Conservation (phyloP, 345 rosid species). For the Clarkia xantiana region DNA sequence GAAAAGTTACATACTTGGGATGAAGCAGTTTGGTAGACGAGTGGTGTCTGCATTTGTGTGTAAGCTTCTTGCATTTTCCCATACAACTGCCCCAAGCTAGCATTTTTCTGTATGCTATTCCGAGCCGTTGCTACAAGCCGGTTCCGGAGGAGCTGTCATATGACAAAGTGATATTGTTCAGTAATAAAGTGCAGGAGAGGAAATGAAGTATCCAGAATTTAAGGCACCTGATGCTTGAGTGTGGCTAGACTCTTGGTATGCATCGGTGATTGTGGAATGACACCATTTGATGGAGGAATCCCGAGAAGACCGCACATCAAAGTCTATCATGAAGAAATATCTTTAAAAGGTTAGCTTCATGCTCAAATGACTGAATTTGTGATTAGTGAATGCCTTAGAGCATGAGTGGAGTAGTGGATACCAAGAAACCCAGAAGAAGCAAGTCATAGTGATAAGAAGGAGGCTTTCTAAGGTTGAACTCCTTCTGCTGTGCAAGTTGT, state of each 20-base stretch:
- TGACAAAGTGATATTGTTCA: neutral
- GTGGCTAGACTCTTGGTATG: slow-evolving; percentile 77
- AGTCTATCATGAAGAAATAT: slow-evolving; percentile 24
- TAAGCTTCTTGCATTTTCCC: slow-evolving; percentile 72
- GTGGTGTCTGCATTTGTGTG: slow-evolving; percentile 82
- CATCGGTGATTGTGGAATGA: slow-evolving; percentile 84
- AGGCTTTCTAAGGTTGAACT: slow-evolving; percentile 88
- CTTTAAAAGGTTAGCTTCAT: neutral
- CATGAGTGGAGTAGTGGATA: slow-evolving; percentile 12
- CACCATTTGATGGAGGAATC: slow-evolving; percentile 71
- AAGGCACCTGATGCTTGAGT: slow-evolving; percentile 63
- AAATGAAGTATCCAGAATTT: neutral
- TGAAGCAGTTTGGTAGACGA: slow-evolving; percentile 47
- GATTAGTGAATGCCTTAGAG: neutral
- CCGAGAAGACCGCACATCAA: slow-evolving; percentile 65
- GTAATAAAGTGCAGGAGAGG: neutral
- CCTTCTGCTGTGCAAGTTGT: slow-evolving; percentile 90
- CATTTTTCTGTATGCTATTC: slow-evolving; percentile 46
- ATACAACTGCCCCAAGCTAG: slow-evolving; percentile 71
- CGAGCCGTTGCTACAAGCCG: slow-evolving; percentile 58
- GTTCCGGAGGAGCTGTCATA: slow-evolving; percentile 61
- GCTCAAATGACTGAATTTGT: neutral
- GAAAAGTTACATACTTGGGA: slow-evolving; percentile 10
- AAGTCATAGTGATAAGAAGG: slow-evolving; percentile 85
- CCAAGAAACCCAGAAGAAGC: slow-evolving; percentile 78